Evolutionary conservation across 2,329 filamentous ascomycete genomes (phyloP).

Genomic region (Dothistroma pini): DNA sequence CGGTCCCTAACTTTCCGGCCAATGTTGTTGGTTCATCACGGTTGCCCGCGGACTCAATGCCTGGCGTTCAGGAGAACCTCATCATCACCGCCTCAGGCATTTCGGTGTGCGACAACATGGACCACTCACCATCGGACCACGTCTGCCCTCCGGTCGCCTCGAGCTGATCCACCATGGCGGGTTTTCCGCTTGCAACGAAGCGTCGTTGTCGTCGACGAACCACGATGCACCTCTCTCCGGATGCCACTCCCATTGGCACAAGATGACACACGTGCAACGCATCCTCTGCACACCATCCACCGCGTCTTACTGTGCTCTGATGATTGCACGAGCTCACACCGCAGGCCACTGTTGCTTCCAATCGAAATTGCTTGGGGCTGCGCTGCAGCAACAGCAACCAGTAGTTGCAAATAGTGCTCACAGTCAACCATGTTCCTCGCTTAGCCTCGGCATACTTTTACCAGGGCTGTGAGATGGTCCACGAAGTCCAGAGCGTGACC

Average conservation of each 20-base stretch:
- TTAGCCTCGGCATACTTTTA: background rate
- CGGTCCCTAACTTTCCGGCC: background rate
- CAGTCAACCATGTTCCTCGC: conserved; percentile 10
- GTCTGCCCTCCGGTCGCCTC: background rate
- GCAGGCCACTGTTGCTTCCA: conserved; percentile 2
- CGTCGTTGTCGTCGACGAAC: background rate
- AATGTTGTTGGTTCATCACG: background rate
- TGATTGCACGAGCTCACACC: conserved; percentile 8
- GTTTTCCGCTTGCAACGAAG: background rate
- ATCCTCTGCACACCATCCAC: conserved; percentile 7
- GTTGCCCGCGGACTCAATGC: background rate
- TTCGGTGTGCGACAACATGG: background rate
- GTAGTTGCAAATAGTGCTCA: background rate
- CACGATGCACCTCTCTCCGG: background rate
- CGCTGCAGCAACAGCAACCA: conserved; percentile 6
- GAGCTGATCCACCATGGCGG: background rate
- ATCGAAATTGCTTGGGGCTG: conserved; percentile 6
- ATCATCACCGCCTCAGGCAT: background rate
- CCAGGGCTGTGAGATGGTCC: conserved; percentile 1
- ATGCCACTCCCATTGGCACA: conserved; percentile 7
- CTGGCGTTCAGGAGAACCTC: background rate
- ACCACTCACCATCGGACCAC: background rate
- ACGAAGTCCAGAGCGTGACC: background rate
- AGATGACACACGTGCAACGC: conserved; percentile 6
- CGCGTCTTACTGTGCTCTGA: background rate